Evolutionary conservation across 306 rosid genomes (phyloP), one percentile per base, ranked within the genome.

Genomic region (Pachyrhizus erosus): DNA sequence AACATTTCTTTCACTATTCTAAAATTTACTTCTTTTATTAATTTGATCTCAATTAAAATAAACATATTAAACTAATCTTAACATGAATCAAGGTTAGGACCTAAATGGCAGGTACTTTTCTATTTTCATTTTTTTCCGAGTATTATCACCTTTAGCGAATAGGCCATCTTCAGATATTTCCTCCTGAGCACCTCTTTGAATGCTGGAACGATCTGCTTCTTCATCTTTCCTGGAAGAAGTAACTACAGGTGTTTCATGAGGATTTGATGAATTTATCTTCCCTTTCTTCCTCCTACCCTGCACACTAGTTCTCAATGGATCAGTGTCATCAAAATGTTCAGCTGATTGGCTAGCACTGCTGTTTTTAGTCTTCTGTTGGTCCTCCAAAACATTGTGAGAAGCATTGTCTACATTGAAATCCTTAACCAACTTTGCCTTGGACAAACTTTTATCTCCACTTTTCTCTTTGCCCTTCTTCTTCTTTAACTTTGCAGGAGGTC

Each of bases 221-320:
- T 69, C 75, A 85, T 72, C 89, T 24, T 79, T 87, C 77, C 73
- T 57, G 9, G 87, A 80, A 76, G 84, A 76, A 82, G 89, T 83
- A 81, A 69, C 82, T 21, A 73, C 82, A 80, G 29, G 86, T 60
- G 80, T 57, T 61, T 73, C 77, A 40, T 65, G 82, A 61, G 29
- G 48, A 74, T 46, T 82, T 48, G 84, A 84, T 71, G 77, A 77
- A 42, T 81, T 84, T 40, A 37, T 79, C 75, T 73, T 76, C 79
- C 27, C 85, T 79, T 83, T 90, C 80, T 18, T 84, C 78, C 17
- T 86, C 64, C 33, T 69, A 65, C 31, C 52, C 14, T 40, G 83
- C 58, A 82, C 80, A 75, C 58, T 65, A 42, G 80, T 73, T 77
- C 34, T 70, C 37, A 52, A 49, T 43, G 76, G 43, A 72, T 64